phyloP scores from a whole-genome alignment of 1,284 basidiomycete species.

The Bjerkandera adusta region DNA sequence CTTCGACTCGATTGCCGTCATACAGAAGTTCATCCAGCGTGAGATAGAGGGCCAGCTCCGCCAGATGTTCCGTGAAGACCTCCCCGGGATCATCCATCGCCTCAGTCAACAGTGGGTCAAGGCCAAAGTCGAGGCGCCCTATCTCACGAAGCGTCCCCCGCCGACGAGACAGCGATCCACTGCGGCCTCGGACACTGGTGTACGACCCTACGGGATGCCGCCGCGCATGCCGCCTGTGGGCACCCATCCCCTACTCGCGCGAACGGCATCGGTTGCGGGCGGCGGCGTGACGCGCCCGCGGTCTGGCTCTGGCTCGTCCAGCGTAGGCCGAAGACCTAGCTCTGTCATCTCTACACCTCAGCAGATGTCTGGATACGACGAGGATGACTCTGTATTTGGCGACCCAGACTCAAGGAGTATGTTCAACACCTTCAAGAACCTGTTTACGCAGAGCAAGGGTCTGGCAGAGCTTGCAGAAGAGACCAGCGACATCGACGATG shows the following conservation, averaged over 20 bases:
- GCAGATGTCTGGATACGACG: constrained; percentile 31
- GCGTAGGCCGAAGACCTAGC: constrained; percentile 22
- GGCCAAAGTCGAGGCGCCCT: constrained; percentile 81
- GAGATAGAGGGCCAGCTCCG: constrained; percentile 97
- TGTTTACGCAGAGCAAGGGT: constrained; percentile 68
- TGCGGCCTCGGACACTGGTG: constrained; percentile 31
- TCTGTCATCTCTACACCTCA: constrained; percentile 22
- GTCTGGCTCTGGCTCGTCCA: constrained; percentile 26
- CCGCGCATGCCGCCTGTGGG: constrained; percentile 22
- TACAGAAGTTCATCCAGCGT: constrained; percentile 93
- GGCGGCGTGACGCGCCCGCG: constrained; percentile 20
- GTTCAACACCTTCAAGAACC: constrained; percentile 69
- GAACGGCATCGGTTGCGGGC: constrained; percentile 18
- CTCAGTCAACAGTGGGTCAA: constrained; percentile 95
- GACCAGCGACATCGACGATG: constrained; percentile 43
- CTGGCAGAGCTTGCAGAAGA: constrained; percentile 81
- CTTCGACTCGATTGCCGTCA: constrained; percentile 97
- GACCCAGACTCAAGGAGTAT: constrained; percentile 70
- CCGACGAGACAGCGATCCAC: constrained; percentile 31
- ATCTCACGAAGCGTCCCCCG: constrained; percentile 51
- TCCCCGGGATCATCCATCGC: constrained; percentile 96
- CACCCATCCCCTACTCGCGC: constrained; percentile 19
- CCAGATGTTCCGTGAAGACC: constrained; percentile 97
- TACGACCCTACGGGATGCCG: constrained; percentile 19
- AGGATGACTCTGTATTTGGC: too few species aligned